These are phyloP conservation scores for Coemansia sp. DNA, from an alignment of 192 early-diverging fungal species.

Conservation along the genomic window DNA sequence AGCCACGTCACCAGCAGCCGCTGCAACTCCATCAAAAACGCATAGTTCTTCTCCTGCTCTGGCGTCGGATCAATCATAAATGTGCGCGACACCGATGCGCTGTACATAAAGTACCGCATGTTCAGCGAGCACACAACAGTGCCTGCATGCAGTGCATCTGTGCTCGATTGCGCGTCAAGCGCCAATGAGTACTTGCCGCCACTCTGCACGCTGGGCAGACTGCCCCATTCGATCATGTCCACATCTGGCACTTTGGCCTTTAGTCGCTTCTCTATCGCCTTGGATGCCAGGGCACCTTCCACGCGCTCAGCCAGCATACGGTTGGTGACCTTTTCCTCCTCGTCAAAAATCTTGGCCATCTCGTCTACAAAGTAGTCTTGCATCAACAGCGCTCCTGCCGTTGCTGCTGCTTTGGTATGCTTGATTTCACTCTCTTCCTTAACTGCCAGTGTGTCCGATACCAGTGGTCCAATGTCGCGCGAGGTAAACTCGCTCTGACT, in stretches of 20 bases:
- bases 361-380: conserved; percentile 83
- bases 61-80: conserved; percentile 87
- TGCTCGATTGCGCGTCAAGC: conserved; percentile 74
- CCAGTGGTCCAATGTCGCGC: conserved; percentile 69
- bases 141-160: conserved; percentile 76
- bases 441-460: conserved; percentile 71
- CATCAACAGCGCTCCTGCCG: conserved; percentile 73
- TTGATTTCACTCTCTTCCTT: conserved; percentile 91
- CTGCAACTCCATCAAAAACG: conserved; percentile 85
- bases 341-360: conserved; percentile 84
- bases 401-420: conserved; percentile 71
- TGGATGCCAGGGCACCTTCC: conserved; percentile 68
- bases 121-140: conserved; percentile 92
- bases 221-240: conserved; percentile 84
- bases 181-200: conserved; percentile 90
- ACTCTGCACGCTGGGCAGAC: conserved; percentile 92
- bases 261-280: conserved; percentile 65
- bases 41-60: conserved; percentile 89
- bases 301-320: conserved; percentile 73
- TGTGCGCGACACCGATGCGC: conserved; percentile 91
- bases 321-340: conserved; percentile 84
- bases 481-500: conserved; percentile 58
- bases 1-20: conserved; percentile 68
- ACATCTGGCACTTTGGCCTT: conserved; percentile 70
- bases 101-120: conserved; percentile 92